A percentile compares a stretch with the other conserved stretches of the same genome.
These are phyloP conservation scores for Ulota crispa DNA, from an alignment of 225 moss, liverwort and hornwort genomes.

Conservation along the genomic window DNA sequence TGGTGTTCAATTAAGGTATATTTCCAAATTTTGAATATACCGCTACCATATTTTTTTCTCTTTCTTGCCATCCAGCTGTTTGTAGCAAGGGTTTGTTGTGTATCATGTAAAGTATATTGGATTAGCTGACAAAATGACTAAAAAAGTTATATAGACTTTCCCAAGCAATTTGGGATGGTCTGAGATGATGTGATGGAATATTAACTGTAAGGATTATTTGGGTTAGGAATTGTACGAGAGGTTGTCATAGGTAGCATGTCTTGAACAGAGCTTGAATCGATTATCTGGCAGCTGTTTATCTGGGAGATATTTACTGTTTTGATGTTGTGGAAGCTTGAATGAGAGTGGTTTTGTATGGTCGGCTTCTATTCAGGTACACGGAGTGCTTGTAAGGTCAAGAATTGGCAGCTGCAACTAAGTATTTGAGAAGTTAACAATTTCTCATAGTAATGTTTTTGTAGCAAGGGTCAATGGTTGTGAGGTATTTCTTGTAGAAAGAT, in stretches of 20 bases:
- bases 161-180: slow-evolving; percentile 21
- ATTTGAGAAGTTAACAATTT: slow-evolving; percentile 3
- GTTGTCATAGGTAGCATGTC: slow-evolving; percentile 5
- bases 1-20: slow-evolving; percentile 31
- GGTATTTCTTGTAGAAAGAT: not conserved
- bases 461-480: not conserved
- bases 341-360: slow-evolving; percentile 24
- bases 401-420: slow-evolving; percentile 9
- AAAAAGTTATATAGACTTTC: slow-evolving; percentile 9
- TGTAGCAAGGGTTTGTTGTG: slow-evolving; percentile 26
- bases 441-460: not conserved
- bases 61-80: slow-evolving; percentile 30
- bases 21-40: slow-evolving; percentile 23
- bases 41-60: not conserved
- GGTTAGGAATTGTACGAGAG: not conserved
- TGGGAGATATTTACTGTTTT: slow-evolving; percentile 4
- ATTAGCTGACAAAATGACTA: slow-evolving; percentile 16
- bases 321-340: slow-evolving; percentile 15
- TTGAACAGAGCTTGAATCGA: slow-evolving; percentile 7
- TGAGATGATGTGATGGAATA: slow-evolving; percentile 28
- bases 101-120: slow-evolving; percentile 31
- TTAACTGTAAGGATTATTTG: slow-evolving; percentile 19
- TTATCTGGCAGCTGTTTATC: slow-evolving; percentile 14
- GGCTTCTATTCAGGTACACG: slow-evolving; percentile 12
- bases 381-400: slow-evolving; percentile 16